phyloP scores from a whole-genome alignment of 2,329 filamentous ascomycete genomes.

The Beauveria brongniartii region DNA sequence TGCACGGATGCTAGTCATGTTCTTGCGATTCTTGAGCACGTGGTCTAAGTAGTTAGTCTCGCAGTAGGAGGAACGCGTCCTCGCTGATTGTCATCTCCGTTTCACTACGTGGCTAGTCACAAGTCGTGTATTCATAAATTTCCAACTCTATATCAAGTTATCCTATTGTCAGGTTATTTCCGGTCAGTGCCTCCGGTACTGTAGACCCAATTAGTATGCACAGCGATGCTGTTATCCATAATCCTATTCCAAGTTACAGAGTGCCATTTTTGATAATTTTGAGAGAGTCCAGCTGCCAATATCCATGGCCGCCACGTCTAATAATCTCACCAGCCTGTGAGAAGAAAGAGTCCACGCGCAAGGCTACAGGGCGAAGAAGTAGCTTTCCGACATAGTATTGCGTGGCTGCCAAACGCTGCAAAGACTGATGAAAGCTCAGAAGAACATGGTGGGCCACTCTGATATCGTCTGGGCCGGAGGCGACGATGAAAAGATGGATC shows the following conservation, averaged over 20 bases:
- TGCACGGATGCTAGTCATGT: no score
- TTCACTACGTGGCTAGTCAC: background rate
- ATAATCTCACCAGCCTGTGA: conserved; percentile 26
- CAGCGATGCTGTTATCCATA: background rate
- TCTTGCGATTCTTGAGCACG: no score
- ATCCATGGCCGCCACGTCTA: conserved; percentile 16
- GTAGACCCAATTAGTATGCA: background rate
- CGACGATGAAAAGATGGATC: conserved; percentile 38
- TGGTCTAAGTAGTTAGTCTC: no score
- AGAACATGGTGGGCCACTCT: conserved; percentile 28
- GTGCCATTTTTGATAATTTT: conserved; percentile 7
- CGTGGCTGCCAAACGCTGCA: conserved; percentile 26
- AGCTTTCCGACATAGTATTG: conserved; percentile 24
- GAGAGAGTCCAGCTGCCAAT: conserved; percentile 12
- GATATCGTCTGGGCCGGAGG: conserved; percentile 27
- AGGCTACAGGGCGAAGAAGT: conserved; percentile 27
- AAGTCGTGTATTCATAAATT: background rate
- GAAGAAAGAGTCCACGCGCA: conserved; percentile 33
- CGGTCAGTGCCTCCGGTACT: background rate
- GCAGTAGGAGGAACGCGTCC: no score
- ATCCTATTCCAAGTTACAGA: background rate
- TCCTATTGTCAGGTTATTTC: background rate
- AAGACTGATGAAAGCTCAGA: conserved; percentile 27
- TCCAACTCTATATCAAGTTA: background rate
- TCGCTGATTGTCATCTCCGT: no score